Conservation (phyloP, 345 rosid genomes). For the Aquilaria sinensis region DNA sequence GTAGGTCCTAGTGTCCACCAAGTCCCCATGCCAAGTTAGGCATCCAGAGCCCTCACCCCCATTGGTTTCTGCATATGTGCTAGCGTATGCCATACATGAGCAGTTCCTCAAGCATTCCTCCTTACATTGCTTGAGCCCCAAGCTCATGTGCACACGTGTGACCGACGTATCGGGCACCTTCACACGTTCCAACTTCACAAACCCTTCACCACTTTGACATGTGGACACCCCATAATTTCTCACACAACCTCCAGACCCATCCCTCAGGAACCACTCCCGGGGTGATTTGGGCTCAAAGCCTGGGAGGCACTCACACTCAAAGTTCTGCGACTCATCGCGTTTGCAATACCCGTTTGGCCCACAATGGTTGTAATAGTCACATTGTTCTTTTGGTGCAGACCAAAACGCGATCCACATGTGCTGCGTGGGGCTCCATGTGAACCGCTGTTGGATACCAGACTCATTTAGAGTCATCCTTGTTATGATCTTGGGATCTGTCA, state of each 20-base stretch:
- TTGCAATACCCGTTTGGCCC: slow-evolving; percentile 49
- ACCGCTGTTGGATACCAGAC: slow-evolving; percentile 35
- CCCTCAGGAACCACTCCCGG: slow-evolving; percentile 43
- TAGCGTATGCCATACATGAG: slow-evolving; percentile 50
- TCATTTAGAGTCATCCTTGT: slow-evolving; percentile 49
- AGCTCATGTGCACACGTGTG: slow-evolving; percentile 28
- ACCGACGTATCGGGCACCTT: slow-evolving; percentile 48
- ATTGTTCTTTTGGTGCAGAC: slow-evolving; percentile 50
- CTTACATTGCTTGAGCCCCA: slow-evolving; percentile 34
- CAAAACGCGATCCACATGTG: slow-evolving; percentile 39
- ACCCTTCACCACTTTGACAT: slow-evolving; percentile 43
- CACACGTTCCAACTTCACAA: slow-evolving; percentile 30
- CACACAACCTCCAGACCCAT: slow-evolving; percentile 41
- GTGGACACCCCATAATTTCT: slow-evolving; percentile 19
- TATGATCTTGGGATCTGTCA: slow-evolving; percentile 22
- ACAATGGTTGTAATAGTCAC: slow-evolving; percentile 53
- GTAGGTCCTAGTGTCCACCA: slow-evolving; percentile 36
- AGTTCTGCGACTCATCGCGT: slow-evolving; percentile 16
- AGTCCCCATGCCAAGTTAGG: slow-evolving; percentile 42
- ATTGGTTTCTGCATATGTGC: slow-evolving; percentile 31
- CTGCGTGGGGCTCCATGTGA: slow-evolving; percentile 38
- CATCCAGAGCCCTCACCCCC: slow-evolving; percentile 49
- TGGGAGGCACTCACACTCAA: slow-evolving; percentile 51
- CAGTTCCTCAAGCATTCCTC: slow-evolving; percentile 39
- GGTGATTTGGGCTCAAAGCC: slow-evolving; percentile 56